Base-by-base conservation (phyloP, 202 grass and related monocot species). In the Dendrocalamus latiflorus region DNA sequence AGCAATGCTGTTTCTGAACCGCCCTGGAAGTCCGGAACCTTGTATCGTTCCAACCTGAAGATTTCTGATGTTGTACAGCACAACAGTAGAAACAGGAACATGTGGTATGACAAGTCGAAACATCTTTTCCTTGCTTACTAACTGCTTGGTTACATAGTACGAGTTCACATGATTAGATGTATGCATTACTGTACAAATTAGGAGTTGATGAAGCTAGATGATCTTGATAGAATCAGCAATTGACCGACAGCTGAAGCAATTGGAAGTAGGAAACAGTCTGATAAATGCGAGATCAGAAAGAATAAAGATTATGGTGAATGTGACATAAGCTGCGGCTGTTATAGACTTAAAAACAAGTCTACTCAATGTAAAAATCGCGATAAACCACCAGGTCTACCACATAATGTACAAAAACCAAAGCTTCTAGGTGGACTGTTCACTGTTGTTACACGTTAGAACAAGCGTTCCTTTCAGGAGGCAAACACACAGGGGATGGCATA, bases 331-430 rank as follows among this genome's bases (percentile, higher is more conserved):
- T 21, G 59, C 58, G 0, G 15, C 50, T 28, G 73, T 86, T n/a
- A n/a, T 78, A 78, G 41, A 44, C 44, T 61, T 74, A 45, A 67
- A 61, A 90, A 68, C 50, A 74, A 64, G 68, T 86, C 88, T 83
- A 90, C 33, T 72, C 64, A 67, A 37, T 74, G 58, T 37, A 54
- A 65, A 81, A 89, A 83, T 67, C 41, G 20, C 7, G n/a, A 22
- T 72, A 67, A 81, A 79, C 58, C 51, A n/a, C n/a, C n/a, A n/a
- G n/a, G n/a, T n/a, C n/a, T n/a, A 68, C 64, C 77, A 86, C 39
- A 79, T 68, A 84, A 84, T 87, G 89, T 84, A 91, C 89, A 87
- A 75, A 87, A 81, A 84, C 63, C 66, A 79, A 83, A 81, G 55
- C 70, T 68, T 87, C 77, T 81, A 78, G 60, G 63, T 39, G 43